phyloP scores from a whole-genome alignment of 805 yeast genomes.

The Metschnikowia peoriensis region DNA sequence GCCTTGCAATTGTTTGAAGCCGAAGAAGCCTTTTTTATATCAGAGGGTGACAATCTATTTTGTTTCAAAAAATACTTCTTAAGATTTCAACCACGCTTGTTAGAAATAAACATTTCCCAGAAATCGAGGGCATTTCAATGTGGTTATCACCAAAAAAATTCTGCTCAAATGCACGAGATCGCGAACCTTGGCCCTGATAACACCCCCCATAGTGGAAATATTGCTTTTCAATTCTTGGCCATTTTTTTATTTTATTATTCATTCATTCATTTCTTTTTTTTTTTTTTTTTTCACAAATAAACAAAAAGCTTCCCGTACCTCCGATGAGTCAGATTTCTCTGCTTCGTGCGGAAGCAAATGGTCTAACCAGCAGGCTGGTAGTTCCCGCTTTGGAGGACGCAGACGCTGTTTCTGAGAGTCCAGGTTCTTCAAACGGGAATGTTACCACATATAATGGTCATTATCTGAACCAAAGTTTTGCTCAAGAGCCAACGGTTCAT shows the following conservation, averaged over 20 bases:
- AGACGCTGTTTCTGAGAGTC: not conserved
- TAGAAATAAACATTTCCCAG: too few relatives aligned
- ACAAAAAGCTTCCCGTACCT: not conserved
- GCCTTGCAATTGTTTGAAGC: too few relatives aligned
- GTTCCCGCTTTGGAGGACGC: not conserved
- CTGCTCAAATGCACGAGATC: not conserved
- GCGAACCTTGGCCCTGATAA: not conserved
- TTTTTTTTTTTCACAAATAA: not conserved
- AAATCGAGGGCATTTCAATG: too few relatives aligned
- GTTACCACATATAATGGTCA: not conserved
- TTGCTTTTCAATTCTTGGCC: not conserved
- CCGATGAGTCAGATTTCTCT: not conserved
- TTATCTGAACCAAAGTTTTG: not conserved
- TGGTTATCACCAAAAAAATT: not conserved
- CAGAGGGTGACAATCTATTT: too few relatives aligned
- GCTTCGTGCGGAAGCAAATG: not conserved
- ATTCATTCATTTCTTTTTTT: too few relatives aligned
- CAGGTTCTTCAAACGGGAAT: not conserved
- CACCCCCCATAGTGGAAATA: not conserved
- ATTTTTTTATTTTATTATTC: too few relatives aligned
- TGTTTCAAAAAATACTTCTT: too few relatives aligned
- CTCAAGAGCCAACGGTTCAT: not conserved
- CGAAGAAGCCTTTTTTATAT: too few relatives aligned
- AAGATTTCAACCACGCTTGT: too few relatives aligned
- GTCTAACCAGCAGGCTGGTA: not conserved